Evolutionary conservation across 2,329 filamentous ascomycete species (phyloP).

Genomic region (Aspergillus spinulosporus): DNA sequence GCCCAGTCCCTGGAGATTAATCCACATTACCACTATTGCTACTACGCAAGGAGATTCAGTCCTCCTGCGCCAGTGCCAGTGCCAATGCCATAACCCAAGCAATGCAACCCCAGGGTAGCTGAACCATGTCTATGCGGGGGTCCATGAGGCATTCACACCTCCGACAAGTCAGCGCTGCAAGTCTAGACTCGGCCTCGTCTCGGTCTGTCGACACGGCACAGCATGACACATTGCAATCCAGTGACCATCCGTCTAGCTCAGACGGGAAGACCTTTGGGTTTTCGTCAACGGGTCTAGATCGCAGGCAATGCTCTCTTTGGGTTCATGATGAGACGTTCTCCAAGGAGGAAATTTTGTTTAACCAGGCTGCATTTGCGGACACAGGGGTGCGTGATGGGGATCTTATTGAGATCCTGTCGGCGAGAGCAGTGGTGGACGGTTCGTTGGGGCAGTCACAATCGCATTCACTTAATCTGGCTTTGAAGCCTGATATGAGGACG

Average conservation of each 20-base stretch:
- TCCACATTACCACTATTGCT: not conserved
- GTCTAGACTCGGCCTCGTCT: conserved; percentile 37
- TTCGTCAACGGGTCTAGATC: conserved; percentile 30
- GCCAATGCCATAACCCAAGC: conserved; percentile 2
- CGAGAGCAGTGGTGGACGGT: conserved; percentile 50
- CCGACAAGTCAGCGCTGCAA: conserved; percentile 44
- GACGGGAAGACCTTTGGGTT: conserved; percentile 30
- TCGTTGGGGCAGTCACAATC: conserved; percentile 12
- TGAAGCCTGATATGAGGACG: conserved; percentile 32
- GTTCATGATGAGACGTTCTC: conserved; percentile 73
- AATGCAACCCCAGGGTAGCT: conserved; percentile 24
- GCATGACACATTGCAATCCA: conserved; percentile 22
- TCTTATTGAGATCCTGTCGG: conserved; percentile 70
- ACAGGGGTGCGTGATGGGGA: conserved; percentile 64
- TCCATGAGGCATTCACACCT: conserved; percentile 43
- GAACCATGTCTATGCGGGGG: conserved; percentile 41
- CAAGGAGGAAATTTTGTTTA: conserved; percentile 76
- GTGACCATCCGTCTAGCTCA: conserved; percentile 25
- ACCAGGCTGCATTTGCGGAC: conserved; percentile 68
- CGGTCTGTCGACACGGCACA: conserved; percentile 32
- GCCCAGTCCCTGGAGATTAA: not conserved
- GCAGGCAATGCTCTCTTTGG: conserved; percentile 52
- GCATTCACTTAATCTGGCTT: conserved; percentile 11
- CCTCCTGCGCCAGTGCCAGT: not conserved
- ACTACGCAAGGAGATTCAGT: not conserved